phyloP scores from a whole-genome alignment of 768 basidiomycete genomes.

The Xerocomus spinulosus region DNA sequence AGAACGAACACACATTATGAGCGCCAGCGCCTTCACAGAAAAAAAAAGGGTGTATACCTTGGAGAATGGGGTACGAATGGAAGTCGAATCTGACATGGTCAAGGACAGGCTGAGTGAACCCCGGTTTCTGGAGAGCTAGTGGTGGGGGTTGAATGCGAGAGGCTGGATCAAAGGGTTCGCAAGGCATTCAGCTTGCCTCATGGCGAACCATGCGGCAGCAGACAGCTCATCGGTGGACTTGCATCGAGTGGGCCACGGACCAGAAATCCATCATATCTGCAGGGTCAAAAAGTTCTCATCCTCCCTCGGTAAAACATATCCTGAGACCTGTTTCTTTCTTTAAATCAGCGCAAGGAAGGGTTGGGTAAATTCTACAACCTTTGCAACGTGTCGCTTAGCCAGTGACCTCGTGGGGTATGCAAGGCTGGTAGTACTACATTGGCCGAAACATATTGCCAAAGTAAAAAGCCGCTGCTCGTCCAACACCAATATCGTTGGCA shows the following conservation, averaged over 20 bases:
- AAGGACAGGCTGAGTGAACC: not conserved
- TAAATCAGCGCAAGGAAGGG: not conserved
- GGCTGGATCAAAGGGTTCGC: slow-evolving; percentile 2
- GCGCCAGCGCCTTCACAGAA: slow-evolving; percentile 1
- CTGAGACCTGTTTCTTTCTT: too few relatives aligned
- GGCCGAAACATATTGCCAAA: too few relatives aligned
- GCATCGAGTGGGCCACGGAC: not conserved
- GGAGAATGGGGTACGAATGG: not conserved
- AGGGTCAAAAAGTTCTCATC: too few relatives aligned
- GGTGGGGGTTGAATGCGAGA: slow-evolving; percentile 4
- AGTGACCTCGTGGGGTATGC: slow-evolving; percentile 20
- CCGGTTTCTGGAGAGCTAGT: slow-evolving; percentile 4
- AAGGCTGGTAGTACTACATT: slow-evolving; percentile 1
- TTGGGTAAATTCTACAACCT: slow-evolving; percentile 5
- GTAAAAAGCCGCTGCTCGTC: too few relatives aligned
- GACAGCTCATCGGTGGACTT: slow-evolving; percentile 10
- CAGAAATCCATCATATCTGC: not conserved
- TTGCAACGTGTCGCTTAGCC: slow-evolving; percentile 11
- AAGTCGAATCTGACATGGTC: slow-evolving; percentile 3
- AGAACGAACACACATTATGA: not conserved
- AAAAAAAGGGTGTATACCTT: slow-evolving; percentile 9
- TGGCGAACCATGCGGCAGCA: slow-evolving; percentile 19
- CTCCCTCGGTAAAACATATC: too few relatives aligned
- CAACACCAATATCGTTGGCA: too few relatives aligned
- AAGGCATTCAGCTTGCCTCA: slow-evolving; percentile 17